phyloP scores from a whole-genome alignment of 1,284 basidiomycete genomes.

The Leccinum huronense region DNA sequence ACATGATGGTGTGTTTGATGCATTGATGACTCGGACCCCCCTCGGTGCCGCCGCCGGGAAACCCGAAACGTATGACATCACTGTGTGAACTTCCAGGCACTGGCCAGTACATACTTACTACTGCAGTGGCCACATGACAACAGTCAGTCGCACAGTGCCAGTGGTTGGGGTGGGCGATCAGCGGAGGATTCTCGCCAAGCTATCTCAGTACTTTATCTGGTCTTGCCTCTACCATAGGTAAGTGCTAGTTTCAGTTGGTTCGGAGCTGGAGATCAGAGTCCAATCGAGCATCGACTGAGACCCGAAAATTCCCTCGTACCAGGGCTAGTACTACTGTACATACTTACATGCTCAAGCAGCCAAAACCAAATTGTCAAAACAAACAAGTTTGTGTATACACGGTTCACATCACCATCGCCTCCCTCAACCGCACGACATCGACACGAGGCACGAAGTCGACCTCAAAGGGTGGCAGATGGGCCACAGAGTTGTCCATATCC shows the following conservation, averaged over 20 bases:
- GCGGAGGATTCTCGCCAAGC: background rate
- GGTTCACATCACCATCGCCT: slow-evolving; percentile 23
- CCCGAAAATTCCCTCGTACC: background rate
- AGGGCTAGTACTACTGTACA: background rate
- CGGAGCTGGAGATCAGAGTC: background rate
- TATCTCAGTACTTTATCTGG: background rate
- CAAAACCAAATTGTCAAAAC: background rate
- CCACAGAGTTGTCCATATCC: slow-evolving; percentile 14
- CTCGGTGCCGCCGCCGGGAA: background rate
- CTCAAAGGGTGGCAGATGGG: slow-evolving; percentile 15
- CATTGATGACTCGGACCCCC: no score
- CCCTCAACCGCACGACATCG: slow-evolving; percentile 31
- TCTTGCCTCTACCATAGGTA: background rate
- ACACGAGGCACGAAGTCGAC: slow-evolving; percentile 21
- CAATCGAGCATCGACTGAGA: background rate
- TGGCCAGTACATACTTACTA: no score
- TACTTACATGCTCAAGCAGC: background rate
- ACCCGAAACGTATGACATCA: background rate
- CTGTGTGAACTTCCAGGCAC: background rate
- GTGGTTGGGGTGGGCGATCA: background rate
- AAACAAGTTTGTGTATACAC: background rate
- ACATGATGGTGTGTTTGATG: no score
- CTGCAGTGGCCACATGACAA: background rate
- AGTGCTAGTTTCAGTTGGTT: background rate
- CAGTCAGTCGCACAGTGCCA: no score